Base-by-base conservation (phyloP, 148 eudicot genomes). In the Chenopodium formosanum region DNA sequence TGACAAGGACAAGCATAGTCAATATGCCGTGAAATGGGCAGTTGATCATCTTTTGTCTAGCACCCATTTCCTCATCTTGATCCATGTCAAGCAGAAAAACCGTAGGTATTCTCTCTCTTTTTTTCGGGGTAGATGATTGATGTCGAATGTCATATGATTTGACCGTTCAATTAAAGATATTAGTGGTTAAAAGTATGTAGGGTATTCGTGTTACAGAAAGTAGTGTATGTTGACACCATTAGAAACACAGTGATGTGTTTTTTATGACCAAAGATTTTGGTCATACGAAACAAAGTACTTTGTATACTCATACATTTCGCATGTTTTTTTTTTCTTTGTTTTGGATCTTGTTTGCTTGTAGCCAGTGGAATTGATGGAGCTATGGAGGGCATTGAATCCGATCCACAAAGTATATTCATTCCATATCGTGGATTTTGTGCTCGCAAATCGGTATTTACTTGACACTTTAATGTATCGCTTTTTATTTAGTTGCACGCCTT, bases 1-100 rank as follows among this genome's bases (percentile, higher is more conserved):
- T 79, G 91, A 89, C 64, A 90, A 86, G 78, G 92, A 89, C 73
- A 92, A 87, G 77, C 31, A 87, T 81, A 90, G 91, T 87, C 82
- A 84, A 1, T 78, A 77, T 7, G 92, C 93, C 4, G 92, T 91
- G 20, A 86, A 82, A 76, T 92, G 96, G 96, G 92, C 93, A 2
- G 71, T 90, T 40, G 92, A 89, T 23, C 79, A 89, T 81, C 83
- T 92, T 3, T 25, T 88, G 19, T 46, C 70, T 34, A 10, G 50
- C 52, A 70, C 50, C 22, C 48, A 79, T 23, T 53, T 80, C 75
- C 78, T 92, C 62, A 3, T 83, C 25, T 78, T 92, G 80, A 7
- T 90, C 70, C 92, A 92, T 79, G 92, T 92, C 53, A 83, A 46
- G 74, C 81, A 76, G 67, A 82, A 80, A 82, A 79, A 88, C 75